Evolutionary conservation across 768 basidiomycete genomes (phyloP), one percentile per base, ranked within the genome.

Genomic region (Boletus reticuloceps): DNA sequence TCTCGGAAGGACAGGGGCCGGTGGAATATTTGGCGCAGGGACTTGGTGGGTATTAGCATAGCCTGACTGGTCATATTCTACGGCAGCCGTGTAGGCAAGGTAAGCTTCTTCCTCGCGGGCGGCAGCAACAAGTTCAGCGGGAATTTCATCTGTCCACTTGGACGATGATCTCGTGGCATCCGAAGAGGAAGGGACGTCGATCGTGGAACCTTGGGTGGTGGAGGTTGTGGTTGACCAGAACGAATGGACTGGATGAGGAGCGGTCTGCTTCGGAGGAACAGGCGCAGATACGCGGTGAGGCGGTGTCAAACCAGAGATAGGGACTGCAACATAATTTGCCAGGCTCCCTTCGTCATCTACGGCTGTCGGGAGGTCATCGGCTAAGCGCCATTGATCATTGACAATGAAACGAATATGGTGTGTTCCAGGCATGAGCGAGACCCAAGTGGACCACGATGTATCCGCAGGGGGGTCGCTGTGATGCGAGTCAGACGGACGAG

Each of bases 391-490:
- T 44, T 85, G 82, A 45, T 89, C 91, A 69, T 98, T 96, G 56
- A 98, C 91, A 60, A 98, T 83, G 78, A 97, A 98, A 54, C 94
- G 91, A 68, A 98, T 80, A 60, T 94, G 91, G 67, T 98, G 94
- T 0, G 94, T 94, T 16, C 96, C 96, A 0, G 94, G 93, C 11
- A 84, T 82, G 1, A 98, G 82, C 6, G 76, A 64, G 27, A 86
- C 73, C 62, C 67, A 68, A 6, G 74, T 64, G 37, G 66, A 70
- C 67, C 73, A 79, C 6, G 69, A 68, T 56, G 66, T 63, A 43
- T 74, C 73, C 5, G 66, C 68, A 47, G 70, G 66, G 4, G 74
- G 64, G 40, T 70, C 57, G 40, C 69, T 71, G 44, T n/a, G 16
- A 25, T 50, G 31, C 40, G 29, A 32, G 46, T 73, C 56, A 71